Percentiles rank a stretch among this genome's conserved stretches.
These are phyloP conservation scores for Chalciporus sphaerocephalus DNA, from an alignment of 768 basidiomycete species.

Conservation along the genomic window DNA sequence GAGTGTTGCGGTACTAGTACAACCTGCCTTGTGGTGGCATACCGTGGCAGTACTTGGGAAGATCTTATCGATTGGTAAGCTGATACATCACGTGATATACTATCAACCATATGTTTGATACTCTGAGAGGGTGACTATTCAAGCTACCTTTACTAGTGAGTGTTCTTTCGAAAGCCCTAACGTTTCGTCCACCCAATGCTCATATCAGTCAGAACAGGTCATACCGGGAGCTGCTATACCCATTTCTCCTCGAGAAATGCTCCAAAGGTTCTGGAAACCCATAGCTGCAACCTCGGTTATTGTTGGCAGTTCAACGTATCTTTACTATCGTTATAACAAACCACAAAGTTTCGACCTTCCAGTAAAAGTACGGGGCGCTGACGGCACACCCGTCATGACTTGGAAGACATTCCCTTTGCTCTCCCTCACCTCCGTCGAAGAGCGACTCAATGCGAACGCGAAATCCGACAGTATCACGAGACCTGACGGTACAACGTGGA, in stretches of 20 bases:
- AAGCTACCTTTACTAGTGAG: too few species aligned
- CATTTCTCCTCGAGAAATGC: conserved; percentile 37
- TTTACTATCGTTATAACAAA: conserved; percentile 46
- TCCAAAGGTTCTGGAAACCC: conserved; percentile 66
- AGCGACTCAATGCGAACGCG: conserved; percentile 54
- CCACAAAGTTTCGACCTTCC: conserved; percentile 56
- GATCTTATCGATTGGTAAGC: conserved; percentile 16
- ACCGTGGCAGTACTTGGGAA: conserved; percentile 25
- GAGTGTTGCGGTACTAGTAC: conserved; percentile 27
- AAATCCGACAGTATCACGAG: conserved; percentile 42
- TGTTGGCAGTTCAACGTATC: conserved; percentile 56
- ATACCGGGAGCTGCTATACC: not conserved
- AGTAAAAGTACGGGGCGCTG: conserved; percentile 48
- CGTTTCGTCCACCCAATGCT: too few species aligned
- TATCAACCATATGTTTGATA: not conserved
- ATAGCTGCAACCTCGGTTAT: conserved; percentile 50
- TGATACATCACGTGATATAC: conserved; percentile 18
- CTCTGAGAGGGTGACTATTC: too few species aligned
- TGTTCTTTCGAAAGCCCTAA: too few species aligned
- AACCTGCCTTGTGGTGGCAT: conserved; percentile 12
- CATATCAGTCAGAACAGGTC: not conserved
- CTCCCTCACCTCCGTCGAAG: conserved; percentile 50
- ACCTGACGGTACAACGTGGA: conserved; percentile 62
- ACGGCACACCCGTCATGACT: conserved; percentile 57
- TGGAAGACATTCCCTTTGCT: conserved; percentile 53